Evolutionary conservation across 2,329 filamentous ascomycete genomes (phyloP), one percentile per base, ranked within the genome.

Genomic region (Colletotrichum shisoi): DNA sequence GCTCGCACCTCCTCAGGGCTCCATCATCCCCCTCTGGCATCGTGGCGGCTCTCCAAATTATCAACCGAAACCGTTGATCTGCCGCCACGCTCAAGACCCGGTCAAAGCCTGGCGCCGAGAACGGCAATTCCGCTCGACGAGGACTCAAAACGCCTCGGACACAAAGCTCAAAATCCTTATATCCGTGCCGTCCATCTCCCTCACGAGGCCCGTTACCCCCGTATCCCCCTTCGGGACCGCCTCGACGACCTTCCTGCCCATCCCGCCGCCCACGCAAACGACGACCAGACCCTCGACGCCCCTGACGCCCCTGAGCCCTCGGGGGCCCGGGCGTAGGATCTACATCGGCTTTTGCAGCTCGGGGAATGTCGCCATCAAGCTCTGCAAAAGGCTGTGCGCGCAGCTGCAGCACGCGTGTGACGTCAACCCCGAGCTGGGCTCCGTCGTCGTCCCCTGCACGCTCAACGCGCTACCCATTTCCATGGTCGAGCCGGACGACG

Each of bases 331-430:
- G 44, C 62, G 65, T 27, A 68, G 62, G 24, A 65, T 68, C 21
- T 60, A 65, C 44, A 59, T 68, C 31, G 65, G 65, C 21, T 68
- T 68, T 56, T 68, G 65, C 64, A 67, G 64, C 64, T 67, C 64
- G 34, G 64, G 64, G 48, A 67, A 67, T 27, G 61, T 67, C 42
- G 64, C 64, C 27, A 67, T 67, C 61, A 67, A 67, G 61, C 61
- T 67, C 8, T 67, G 64, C 49, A 67, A 67, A 37, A 64, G 64
- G 54, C 54, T 67, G 64, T 67, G 61, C 61, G 54, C 42, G 61
- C 64, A 67, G 64, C 64, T 67, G 64, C 64, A 67, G 61, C 64
- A 64, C 19, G 64, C 61, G n/a, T 64, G 64, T 49, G 64, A 67
- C 39, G 44, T 39, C 40, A 67, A 64, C 27, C 61, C 64, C 40